Base-by-base conservation (phyloP, 805 yeast genomes). In the baker's yeast (Saccharomyces cerevisiae) region DNA sequence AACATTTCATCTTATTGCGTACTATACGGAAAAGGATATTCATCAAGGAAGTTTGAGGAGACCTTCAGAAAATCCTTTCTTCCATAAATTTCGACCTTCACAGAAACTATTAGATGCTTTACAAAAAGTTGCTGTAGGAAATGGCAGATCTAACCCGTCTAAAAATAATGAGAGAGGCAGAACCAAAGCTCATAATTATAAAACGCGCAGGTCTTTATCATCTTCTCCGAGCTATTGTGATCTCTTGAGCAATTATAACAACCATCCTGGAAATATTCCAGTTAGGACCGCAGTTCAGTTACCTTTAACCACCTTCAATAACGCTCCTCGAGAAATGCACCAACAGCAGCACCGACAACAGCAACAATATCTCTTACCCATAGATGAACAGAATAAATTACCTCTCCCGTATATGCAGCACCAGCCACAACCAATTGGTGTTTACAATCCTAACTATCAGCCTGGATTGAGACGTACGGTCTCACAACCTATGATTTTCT, bases 1-100 rank as follows among this genome's bases (percentile, higher is more conserved):
- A 46, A 24, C 47, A 46, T 14, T 28, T 17, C 49, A 9, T 26
- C 51, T 11, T 48, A 46, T 89, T 3, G 81, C 89, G 11, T 89
- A 89, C 68, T 89, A 87, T 65, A 73, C 78, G 41, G 84, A 89
- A 0, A 79, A 79, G 28, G 96, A 89, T 64, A 91, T 88, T 6
- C 60, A 79, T 49, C 70, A 73, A 28, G 83, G 83, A 4, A 72
- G 69, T 29, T 71, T 89, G 50, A 61, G 66, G 0, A 72, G 82
- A 32, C 96, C 96, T 0, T 70, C 80, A 1, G 78, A 77, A 41
- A 67, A 76, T 10, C 76, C 78, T 4, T 59, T 62, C 17, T 73
- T 87, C 53, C 76, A 76, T 52, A 76, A 79, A 55, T 56, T 80
- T 0, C 66, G 67, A 11, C 73, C 83, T 8, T 71, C 80, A 3